Conservation (phyloP, 805 yeast genomes). For the Kurtzmaniella cleridarum region DNA sequence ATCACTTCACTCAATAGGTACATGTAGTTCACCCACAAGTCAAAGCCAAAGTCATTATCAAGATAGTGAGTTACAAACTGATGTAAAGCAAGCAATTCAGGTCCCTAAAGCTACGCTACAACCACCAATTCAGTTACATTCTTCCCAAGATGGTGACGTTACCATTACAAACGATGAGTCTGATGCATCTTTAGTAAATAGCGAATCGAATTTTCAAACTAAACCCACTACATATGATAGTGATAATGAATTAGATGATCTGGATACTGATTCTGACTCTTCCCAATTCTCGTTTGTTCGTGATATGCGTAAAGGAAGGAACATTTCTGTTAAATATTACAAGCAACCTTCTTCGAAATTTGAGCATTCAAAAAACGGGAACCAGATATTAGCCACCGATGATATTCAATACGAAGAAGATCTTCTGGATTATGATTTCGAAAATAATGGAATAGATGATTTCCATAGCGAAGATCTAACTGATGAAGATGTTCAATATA, state of each 20-base stretch:
- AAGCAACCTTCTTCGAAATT: slow-evolving; percentile 18
- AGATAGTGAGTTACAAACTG: too few species aligned
- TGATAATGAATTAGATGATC: slow-evolving; percentile 4
- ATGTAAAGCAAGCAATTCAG: too few species aligned
- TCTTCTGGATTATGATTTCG: slow-evolving; percentile 36
- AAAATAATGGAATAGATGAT: slow-evolving; percentile 36
- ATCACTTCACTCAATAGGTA: slow-evolving; percentile 1
- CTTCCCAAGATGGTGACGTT: background rate
- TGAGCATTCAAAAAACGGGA: slow-evolving; percentile 15
- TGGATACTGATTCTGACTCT: slow-evolving; percentile 11
- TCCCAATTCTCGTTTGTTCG: slow-evolving; percentile 39
- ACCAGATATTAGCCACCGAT: slow-evolving; percentile 10
- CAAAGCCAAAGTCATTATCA: too few species aligned
- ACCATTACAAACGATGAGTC: background rate
- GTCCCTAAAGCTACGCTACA: background rate
- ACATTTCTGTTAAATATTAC: slow-evolving; percentile 40
- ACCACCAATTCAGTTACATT: background rate
- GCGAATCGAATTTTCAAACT: slow-evolving; percentile 9
- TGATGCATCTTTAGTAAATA: slow-evolving; percentile 7
- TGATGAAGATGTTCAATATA: slow-evolving; percentile 16
- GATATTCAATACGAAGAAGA: slow-evolving; percentile 28
- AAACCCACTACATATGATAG: slow-evolving; percentile 1
- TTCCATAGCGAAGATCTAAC: slow-evolving; percentile 11
- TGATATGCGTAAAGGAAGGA: slow-evolving; percentile 37
- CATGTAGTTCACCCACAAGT: background rate